Evolutionary conservation across 2,329 filamentous ascomycete species (phyloP), one percentile per base, ranked within the genome.

Genomic region (Cytospora chrysosperma): DNA sequence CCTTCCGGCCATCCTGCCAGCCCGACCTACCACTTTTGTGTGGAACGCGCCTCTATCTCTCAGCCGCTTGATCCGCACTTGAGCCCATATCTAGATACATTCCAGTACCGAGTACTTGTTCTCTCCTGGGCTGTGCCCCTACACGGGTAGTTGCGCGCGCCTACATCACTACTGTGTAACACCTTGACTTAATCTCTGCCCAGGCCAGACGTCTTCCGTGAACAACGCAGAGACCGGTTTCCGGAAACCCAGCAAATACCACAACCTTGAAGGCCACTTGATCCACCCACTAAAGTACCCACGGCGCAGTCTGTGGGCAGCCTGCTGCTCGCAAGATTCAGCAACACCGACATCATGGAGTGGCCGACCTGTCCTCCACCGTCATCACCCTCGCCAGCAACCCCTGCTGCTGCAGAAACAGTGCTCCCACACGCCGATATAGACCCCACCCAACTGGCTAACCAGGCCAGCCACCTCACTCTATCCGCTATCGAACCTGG

Each of bases 401-500:
- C 43, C 60, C 52, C 51, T 59, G 63, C 56, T 47, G 21, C 52
- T 40, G 43, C 56, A 47, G 56, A 40, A 60, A 28, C 60, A 56
- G 51, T 32, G 51, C 60, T 63, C 52, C 56, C 60, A 56, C 63
- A 59, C 51, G 60, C 51, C 51, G 43, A 52, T 32, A 51, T 56
- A 32, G 60, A 63, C 40, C 55, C 65, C 59, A 64, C 60, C 54
- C 68, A 70, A 61, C 69, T 71, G 61, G 68, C 66, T 62, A 63
- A 63, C 59, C 68, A 68, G 65, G 65, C 70, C 27, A 68, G 64
- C 64, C 67, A 68, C 59, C 67, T 69, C 61, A 68, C 68, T 17
- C 67, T 70, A 58, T 68, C 68, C 56, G 55, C 27, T 30, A 27
- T 24, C 13, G 21, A 34, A 24, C 19, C 52, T 24, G 6, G 17